Conservation (phyloP, 1,139 yeast genomes). For the Candida sp. region DNA sequence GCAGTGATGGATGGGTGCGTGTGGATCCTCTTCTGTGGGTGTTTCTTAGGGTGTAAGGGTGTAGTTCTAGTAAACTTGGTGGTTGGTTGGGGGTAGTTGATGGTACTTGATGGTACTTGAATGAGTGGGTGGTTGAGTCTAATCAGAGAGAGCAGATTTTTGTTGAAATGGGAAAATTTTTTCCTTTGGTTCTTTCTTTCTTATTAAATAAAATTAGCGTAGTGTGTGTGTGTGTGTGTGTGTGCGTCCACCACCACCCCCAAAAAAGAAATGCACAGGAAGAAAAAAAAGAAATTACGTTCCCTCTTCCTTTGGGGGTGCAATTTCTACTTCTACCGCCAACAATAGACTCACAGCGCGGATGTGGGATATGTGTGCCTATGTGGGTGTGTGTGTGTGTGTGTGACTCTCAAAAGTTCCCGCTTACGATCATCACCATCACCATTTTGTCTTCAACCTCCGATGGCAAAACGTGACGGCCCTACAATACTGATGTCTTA, state of each 20-base stretch:
- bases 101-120: not conserved
- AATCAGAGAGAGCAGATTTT: not conserved
- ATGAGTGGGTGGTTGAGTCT: not conserved
- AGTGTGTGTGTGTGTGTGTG: not conserved
- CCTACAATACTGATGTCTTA: not conserved
- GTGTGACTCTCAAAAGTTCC: not conserved
- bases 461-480: not conserved
- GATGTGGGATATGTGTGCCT: not conserved
- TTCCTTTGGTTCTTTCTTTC: not conserved
- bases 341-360: not conserved
- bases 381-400: not conserved
- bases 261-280: not conserved
- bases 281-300: not conserved
- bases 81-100: no score
- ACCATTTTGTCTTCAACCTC: not conserved
- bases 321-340: not conserved
- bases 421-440: not conserved
- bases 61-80: no score
- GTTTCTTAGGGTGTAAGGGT: no score
- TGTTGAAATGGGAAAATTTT: not conserved
- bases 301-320: not conserved
- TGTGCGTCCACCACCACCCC: not conserved
- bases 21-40: not conserved
- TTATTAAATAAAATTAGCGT: not conserved
- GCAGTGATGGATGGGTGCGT: not conserved